Base-by-base conservation (phyloP, 768 basidiomycete species). In the Mycena vulgaris region DNA sequence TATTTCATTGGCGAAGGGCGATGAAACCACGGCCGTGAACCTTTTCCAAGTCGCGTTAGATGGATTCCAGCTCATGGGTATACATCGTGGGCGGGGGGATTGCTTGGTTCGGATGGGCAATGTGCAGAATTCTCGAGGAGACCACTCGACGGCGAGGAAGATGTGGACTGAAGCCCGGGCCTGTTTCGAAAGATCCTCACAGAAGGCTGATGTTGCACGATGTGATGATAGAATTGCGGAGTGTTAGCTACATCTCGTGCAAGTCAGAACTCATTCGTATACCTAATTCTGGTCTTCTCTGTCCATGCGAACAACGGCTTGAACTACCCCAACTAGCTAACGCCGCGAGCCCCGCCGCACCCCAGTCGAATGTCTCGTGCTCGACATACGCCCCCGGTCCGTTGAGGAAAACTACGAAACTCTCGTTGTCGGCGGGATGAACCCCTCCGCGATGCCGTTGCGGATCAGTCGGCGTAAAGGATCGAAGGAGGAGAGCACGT, bases 401-500 rank as follows among this genome's bases (percentile, higher is more conserved):
- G 49, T 97, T 92, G 19, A 98, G 87, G 68, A 97, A 93, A 21
- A 87, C 77, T 30, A 96, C 83, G 35, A 98, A 85, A 13, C 80
- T 76, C 67, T 89, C 86, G 78, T 91, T 94, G 28, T 80, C 74
- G 1, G 88, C 83, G 27, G 83, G 78, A 99, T 96, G 81, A 95
- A 97, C 2, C 94, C 94, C 17, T 88, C 88, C 39, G 86, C 79
- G 60, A 95, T 81, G 10, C 92, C 90, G 52, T 84, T 88, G 66
- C 88, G 82, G 74, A 98, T 89, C 61, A 97, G 88, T 7, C 86
- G 82, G 27, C 92, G 89, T 25, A 99, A 83, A 0, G 96, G 91
- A 25, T 94, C 88, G 81, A 90, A 99, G 83, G 92, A 98, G 1
- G 87, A 87, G 30, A 89, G 88, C 33, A 98, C 93, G 78, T 98